Evolutionary conservation across 1,284 basidiomycete species (phyloP).

Genomic region (Meripilus lineatus): DNA sequence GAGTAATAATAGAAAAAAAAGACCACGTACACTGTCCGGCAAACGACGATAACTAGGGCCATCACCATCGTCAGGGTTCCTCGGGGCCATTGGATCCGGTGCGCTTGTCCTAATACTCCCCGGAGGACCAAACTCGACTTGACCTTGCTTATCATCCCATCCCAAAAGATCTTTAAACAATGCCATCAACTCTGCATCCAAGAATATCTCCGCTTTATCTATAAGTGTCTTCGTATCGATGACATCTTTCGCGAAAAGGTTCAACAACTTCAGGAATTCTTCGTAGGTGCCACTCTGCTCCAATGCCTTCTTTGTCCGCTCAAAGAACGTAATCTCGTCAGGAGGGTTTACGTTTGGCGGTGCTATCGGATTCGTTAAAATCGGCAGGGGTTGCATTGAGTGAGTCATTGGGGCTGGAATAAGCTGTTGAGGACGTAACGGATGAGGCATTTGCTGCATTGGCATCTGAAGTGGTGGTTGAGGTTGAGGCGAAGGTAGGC

Average conservation of each 20-base stretch:
- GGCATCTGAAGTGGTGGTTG: constrained; percentile 13
- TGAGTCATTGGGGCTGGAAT: constrained; percentile 1
- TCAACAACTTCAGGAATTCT: constrained; percentile 81
- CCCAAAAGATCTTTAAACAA: constrained; percentile 89
- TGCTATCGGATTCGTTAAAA: constrained; percentile 12
- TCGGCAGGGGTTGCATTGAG: constrained; percentile 3
- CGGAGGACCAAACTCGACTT: constrained; percentile 70
- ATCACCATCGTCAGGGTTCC: constrained; percentile 68
- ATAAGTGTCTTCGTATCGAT: constrained; percentile 85
- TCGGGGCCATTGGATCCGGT: constrained; percentile 63
- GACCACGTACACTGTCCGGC: constrained; percentile 71
- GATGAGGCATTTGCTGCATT: constrained; percentile 15
- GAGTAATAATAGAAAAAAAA: not conserved
- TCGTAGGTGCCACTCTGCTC: constrained; percentile 75
- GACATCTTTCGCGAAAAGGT: constrained; percentile 82
- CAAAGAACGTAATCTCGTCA: constrained; percentile 88
- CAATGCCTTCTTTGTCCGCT: constrained; percentile 78
- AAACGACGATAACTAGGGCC: constrained; percentile 91
- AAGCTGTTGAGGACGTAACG: constrained; percentile 8
- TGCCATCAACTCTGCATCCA: constrained; percentile 77
- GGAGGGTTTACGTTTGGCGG: constrained; percentile 27
- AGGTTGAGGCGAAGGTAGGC: constrained; percentile 27
- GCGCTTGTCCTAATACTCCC: constrained; percentile 69
- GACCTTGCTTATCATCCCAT: constrained; percentile 66
- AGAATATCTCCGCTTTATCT: constrained; percentile 75